phyloP scores from a whole-genome alignment of 768 basidiomycete genomes.

The Collybia sordida region DNA sequence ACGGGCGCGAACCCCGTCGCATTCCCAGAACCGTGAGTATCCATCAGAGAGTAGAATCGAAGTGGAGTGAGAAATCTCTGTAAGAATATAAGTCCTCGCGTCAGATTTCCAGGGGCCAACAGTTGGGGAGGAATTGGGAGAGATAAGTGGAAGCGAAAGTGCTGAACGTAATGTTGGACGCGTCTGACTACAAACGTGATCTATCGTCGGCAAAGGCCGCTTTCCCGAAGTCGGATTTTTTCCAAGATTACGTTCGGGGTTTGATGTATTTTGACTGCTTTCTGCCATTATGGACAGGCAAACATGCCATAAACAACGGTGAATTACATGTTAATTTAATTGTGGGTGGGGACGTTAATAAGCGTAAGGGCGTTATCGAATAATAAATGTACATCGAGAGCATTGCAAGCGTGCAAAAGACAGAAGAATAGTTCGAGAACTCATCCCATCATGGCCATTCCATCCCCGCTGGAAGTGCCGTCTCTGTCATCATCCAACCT shows the following conservation, averaged over 20 bases:
- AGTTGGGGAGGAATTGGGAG: no score
- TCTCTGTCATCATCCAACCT: constrained; percentile 75
- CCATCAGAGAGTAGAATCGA: constrained; percentile 3
- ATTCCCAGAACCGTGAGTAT: constrained; percentile 3
- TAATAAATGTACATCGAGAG: constrained; percentile 1
- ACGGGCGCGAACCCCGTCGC: constrained; percentile 4
- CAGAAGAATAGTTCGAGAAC: not conserved
- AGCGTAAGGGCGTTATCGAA: not conserved
- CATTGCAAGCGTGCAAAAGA: no score
- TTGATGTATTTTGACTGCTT: no score
- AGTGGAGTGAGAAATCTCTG: not conserved
- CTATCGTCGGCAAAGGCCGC: no score
- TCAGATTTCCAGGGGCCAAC: no score
- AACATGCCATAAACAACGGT: not conserved
- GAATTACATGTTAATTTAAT: not conserved
- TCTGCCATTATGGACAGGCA: no score
- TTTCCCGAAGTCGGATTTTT: no score
- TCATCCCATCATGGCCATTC: constrained; percentile 39
- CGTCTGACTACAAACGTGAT: no score
- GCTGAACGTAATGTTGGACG: no score
- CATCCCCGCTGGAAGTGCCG: constrained; percentile 57
- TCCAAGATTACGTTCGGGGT: no score
- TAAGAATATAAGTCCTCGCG: no score
- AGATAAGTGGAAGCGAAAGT: no score
- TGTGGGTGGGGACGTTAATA: not conserved